phyloP scores from a whole-genome alignment of 202 grass and related monocot species.

The Miscanthus sacchariflorus region DNA sequence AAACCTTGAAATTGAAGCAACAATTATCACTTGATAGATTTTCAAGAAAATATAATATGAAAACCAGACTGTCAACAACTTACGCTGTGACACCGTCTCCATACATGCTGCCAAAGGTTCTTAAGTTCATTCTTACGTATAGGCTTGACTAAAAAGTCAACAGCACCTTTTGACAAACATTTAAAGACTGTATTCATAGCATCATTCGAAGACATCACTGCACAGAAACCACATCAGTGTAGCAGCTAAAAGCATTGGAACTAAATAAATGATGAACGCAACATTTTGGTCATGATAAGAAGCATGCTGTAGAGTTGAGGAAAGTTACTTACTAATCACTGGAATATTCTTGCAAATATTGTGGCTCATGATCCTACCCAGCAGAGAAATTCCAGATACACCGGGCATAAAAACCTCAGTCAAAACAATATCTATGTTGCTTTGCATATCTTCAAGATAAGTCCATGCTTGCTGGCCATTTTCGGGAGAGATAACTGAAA shows the following conservation, averaged over 20 bases:
- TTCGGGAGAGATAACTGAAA: constrained; percentile 70
- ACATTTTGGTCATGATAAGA: constrained; percentile 19
- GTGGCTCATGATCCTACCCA: constrained; percentile 81
- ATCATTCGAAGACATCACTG: constrained; percentile 96
- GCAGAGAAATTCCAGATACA: constrained; percentile 69
- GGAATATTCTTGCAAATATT: constrained; percentile 79
- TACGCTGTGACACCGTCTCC: constrained; percentile 93
- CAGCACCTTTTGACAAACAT: constrained; percentile 91
- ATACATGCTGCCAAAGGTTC: constrained; percentile 97
- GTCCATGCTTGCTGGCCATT: constrained; percentile 84
- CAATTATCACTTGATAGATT: background rate
- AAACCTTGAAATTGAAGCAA: constrained; percentile 30
- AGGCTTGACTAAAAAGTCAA: constrained; percentile 94
- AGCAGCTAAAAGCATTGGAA: constrained; percentile 58
- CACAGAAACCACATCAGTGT: constrained; percentile 55
- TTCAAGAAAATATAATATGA: constrained; percentile 9
- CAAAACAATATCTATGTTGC: constrained; percentile 86
- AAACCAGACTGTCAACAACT: constrained; percentile 51
- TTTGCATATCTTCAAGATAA: constrained; percentile 67
- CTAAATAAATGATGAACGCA: constrained; percentile 45
- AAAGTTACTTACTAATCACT: constrained; percentile 85
- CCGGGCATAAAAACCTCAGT: constrained; percentile 72
- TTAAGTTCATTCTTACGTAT: constrained; percentile 96
- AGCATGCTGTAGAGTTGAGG: constrained; percentile 14
- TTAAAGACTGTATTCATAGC: constrained; percentile 82